Percentiles rank a stretch among this genome's conserved stretches.
phyloP scores from a whole-genome alignment of 441 rosid genomes.

The Adansonia gregorii region DNA sequence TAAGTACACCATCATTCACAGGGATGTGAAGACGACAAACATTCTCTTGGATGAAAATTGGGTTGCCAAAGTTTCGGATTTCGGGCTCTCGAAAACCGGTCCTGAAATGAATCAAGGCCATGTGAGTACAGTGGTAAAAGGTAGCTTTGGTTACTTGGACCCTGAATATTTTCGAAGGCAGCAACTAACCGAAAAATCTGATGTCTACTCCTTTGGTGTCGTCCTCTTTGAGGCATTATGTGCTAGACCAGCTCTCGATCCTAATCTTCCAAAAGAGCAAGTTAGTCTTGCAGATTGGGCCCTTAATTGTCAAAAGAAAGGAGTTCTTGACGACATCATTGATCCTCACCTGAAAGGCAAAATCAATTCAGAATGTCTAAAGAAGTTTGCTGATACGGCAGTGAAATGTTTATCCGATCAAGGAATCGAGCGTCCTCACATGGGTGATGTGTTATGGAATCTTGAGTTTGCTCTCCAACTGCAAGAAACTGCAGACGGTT shows the following conservation, averaged over 20 bases:
- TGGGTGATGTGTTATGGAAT: conserved; percentile 81
- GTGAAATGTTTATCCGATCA: conserved; percentile 60
- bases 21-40: conserved; percentile 81
- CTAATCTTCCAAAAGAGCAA: conserved; percentile 63
- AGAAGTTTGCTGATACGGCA: conserved; percentile 62
- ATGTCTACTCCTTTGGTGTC: conserved; percentile 76
- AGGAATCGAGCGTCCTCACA: conserved; percentile 61
- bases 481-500: conserved; percentile 50
- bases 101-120: conserved; percentile 66
- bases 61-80: conserved; percentile 77
- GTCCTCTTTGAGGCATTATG: conserved; percentile 68
- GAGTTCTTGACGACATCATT: conserved; percentile 49
- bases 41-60: conserved; percentile 70
- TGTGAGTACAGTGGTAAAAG: conserved; percentile 70
- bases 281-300: conserved; percentile 81
- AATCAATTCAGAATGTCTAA: conserved; percentile 54
- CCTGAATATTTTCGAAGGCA: conserved; percentile 74
- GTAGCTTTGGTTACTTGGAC: conserved; percentile 76
- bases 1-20: conserved; percentile 71
- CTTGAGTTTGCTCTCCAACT: conserved; percentile 67
- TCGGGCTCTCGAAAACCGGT: conserved; percentile 69
- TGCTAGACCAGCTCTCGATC: conserved; percentile 64
- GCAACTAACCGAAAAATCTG: conserved; percentile 69
- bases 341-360: conserved; percentile 62
- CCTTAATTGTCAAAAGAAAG: conserved; percentile 46